A percentile compares a stretch with the other conserved stretches of the same genome.
These are phyloP conservation scores for Paecilomyces variotii DNA, from an alignment of 2,329 filamentous ascomycete species.

Conservation along the genomic window DNA sequence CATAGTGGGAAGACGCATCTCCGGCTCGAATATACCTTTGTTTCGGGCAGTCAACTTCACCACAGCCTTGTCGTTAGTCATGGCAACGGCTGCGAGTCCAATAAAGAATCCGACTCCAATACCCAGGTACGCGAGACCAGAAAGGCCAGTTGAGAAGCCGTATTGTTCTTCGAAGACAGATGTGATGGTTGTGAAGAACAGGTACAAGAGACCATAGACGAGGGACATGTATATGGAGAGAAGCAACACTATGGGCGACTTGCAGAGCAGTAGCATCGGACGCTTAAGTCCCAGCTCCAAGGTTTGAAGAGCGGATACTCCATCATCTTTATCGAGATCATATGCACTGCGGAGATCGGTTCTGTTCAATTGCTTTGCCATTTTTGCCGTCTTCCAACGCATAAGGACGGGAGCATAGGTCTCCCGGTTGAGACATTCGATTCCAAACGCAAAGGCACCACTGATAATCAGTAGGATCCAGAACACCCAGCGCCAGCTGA, in stretches of 20 bases:
- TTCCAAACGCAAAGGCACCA: constrained; percentile 19
- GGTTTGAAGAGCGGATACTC: neutral
- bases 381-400: constrained; percentile 21
- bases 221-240: constrained; percentile 45
- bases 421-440: constrained; percentile 22
- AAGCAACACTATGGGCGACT: constrained; percentile 45
- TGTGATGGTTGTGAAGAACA: constrained; percentile 46
- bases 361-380: constrained; percentile 31
- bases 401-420: constrained; percentile 35
- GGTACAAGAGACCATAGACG: constrained; percentile 46
- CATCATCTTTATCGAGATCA: constrained; percentile 26
- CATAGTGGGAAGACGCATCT: constrained; percentile 46
- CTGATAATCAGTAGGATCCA: constrained; percentile 36
- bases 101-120: constrained; percentile 34
- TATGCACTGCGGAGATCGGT: constrained; percentile 18
- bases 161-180: constrained; percentile 42
- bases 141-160: constrained; percentile 34
- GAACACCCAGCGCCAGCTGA: constrained; percentile 42
- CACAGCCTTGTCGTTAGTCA: constrained; percentile 21
- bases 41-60: constrained; percentile 20
- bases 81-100: constrained; percentile 26
- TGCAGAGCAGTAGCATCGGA: constrained; percentile 37
- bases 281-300: constrained; percentile 13
- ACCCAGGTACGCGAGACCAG: constrained; percentile 42
- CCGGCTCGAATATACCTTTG: constrained; percentile 34